Evolutionary conservation across 257 asterid genomes (phyloP), one percentile per base, ranked within the genome.

Genomic region (Coffea eugenioides): DNA sequence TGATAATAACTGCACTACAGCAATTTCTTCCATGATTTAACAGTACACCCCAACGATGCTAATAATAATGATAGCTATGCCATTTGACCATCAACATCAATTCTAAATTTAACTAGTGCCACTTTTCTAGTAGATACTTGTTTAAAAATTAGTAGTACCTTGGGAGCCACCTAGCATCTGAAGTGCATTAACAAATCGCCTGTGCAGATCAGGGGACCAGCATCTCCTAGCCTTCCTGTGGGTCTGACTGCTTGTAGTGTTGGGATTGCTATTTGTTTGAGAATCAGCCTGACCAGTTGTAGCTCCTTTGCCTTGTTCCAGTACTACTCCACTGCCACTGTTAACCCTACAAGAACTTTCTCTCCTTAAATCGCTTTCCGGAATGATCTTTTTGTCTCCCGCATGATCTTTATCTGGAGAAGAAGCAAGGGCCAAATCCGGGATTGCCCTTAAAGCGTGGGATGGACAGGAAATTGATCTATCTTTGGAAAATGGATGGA

Each of bases 151-250:
- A 21, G 21, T 65, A 62, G 73, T 86, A 96, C 99, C 98, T 94
- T 96, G 99, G 59, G 99, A 92, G 81, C 99, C 99, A 56, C 99
- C 99, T 79, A 96, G 79, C 93, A 96, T 91, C 67, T 96, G 99
- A 81, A 96, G 97, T 75, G 99, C 99, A 85, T 92, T 94, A 25
- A 94, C 98, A 78, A 96, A 96, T 41, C 98, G 87, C 73, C 97
- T 80, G 83, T 96, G 99, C 88, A 96, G 82, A 52, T 96, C 99
- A 59, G 99, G 97, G 11, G 99, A 96, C 98, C 99, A 94, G 65
- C 99, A 96, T 73, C 98, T 89, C 91, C 99, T 87, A 15, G 99
- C 98, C 86, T 96, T 96, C 68, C 98, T 82, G 34, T 94, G 96
- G 27, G 91, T 80, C 73, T 95, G 98, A 69, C 76, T 74, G 66